phyloP scores from a whole-genome alignment of 2,329 filamentous ascomycete species.

The Xylaria sp. region DNA sequence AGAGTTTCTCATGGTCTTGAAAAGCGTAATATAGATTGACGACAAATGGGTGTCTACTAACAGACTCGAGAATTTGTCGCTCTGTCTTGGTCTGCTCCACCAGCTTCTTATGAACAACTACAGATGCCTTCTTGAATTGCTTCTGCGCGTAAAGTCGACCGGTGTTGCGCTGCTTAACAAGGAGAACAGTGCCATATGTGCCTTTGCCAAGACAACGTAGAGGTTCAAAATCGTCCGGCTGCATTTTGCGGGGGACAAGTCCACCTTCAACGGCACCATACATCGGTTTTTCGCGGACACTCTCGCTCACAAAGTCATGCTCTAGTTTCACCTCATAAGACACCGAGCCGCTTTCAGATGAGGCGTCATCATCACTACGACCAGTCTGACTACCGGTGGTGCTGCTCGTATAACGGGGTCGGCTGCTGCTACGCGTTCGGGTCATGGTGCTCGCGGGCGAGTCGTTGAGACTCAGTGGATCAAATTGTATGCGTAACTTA shows the following conservation, averaged over 20 bases:
- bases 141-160: constrained; percentile 96
- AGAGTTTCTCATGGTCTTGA: constrained; percentile 97
- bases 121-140: constrained; percentile 96
- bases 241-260: constrained; percentile 80
- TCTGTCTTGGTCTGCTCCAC: constrained; percentile 98
- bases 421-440: constrained; percentile 63
- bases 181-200: constrained; percentile 91
- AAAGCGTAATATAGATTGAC: constrained; percentile 99
- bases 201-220: constrained; percentile 95
- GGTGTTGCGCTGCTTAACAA: constrained; percentile 89
- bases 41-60: constrained; percentile 96
- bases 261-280: constrained; percentile 61
- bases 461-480: constrained; percentile 75
- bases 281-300: constrained; percentile 56
- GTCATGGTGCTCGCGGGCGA: constrained; percentile 66
- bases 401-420: constrained; percentile 64
- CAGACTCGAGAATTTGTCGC: constrained; percentile 90
- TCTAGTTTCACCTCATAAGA: constrained; percentile 88
- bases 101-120: constrained; percentile 94
- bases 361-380: constrained; percentile 72
- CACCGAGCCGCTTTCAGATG: constrained; percentile 74
- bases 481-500: constrained; percentile 82
- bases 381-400: constrained; percentile 61
- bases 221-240: constrained; percentile 87
- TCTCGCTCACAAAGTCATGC: constrained; percentile 83